Evolutionary conservation across 768 basidiomycete genomes (phyloP), one percentile per base, ranked within the genome.

Genomic region (Suillus alpinus): DNA sequence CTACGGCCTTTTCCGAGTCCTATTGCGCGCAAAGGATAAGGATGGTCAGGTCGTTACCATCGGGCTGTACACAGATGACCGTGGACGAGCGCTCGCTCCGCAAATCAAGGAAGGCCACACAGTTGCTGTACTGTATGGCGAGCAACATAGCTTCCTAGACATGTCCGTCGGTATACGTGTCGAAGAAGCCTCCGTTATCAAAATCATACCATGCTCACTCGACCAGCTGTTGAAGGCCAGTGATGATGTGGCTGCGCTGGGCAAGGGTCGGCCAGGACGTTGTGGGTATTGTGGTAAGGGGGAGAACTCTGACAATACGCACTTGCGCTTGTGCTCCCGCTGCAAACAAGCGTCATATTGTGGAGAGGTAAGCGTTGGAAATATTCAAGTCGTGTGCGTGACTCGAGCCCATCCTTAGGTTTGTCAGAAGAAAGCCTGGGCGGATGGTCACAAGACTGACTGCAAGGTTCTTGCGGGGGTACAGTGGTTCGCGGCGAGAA

Each of bases 1-100:
- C 9, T 40, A 69, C n/a, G 63, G 64, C 2, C 68, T 63, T 44
- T 10, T 63, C 12, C 65, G 71, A 8, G 67, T 69, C 8, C 65
- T 67, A 68, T 70, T 64, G 58, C 49, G 52, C 20, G 71, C 69
- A 37, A 66, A 63, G 53, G 75, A 76, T 60, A 67, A 63, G 39
- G 64, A 46, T 9, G 71, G 66, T 20, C 43, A 52, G 1, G 56
- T 63, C 29, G 69, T 69, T 50, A 52, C 66, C 31, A 62, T 74
- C 16, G 65, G 63, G n/a, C 68, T 70, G 52, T 64, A 72, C 50
- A 64, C 67, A 50, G 66, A 70, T 4, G 66, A 64, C 43, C 41
- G 58, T 0, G 53, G 53, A 40, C 37, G 16, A 18, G 23, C 53
- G 16, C 39, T 58, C 32, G 56, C 36, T 16, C 34, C 47, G 14